These are phyloP conservation scores for Mortierella hygrophila DNA, from an alignment of 192 early-diverging fungal genomes.

Conservation along the genomic window DNA sequence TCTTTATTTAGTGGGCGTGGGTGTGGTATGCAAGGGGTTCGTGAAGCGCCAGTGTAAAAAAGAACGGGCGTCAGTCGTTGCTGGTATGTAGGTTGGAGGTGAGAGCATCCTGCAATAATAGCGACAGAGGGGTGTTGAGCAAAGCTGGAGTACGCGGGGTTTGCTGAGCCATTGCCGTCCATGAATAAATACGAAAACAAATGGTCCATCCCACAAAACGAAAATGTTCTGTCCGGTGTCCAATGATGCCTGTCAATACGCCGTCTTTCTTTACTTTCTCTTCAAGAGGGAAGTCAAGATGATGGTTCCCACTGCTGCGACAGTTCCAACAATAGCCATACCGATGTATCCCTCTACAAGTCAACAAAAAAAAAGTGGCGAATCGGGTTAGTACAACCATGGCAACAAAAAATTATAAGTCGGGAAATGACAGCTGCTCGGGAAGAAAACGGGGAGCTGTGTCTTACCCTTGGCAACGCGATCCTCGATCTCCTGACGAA, in stretches of 20 bases:
- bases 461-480: constrained; percentile 77
- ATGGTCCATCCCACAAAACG: not conserved
- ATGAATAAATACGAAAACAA: not conserved
- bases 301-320: constrained; percentile 75
- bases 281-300: constrained; percentile 67
- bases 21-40: not conserved
- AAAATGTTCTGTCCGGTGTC: not conserved
- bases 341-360: constrained; percentile 87
- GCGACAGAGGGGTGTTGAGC: not conserved
- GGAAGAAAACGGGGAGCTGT: not conserved
- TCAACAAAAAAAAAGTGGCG: not conserved
- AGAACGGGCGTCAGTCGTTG: not conserved
- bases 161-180: not conserved
- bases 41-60: not conserved
- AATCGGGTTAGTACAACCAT: not conserved
- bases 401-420: not conserved
- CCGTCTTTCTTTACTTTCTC: constrained; percentile 28
- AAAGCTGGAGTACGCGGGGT: not conserved
- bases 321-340: constrained; percentile 88
- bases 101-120: not conserved
- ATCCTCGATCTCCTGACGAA: constrained; percentile 85
- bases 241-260: too few species aligned
- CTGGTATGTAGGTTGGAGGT: not conserved
- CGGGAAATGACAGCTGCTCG: not conserved
- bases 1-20: not conserved